phyloP scores from a whole-genome alignment of 73 alveolate genomes.

The Paramecium primaurelia region DNA sequence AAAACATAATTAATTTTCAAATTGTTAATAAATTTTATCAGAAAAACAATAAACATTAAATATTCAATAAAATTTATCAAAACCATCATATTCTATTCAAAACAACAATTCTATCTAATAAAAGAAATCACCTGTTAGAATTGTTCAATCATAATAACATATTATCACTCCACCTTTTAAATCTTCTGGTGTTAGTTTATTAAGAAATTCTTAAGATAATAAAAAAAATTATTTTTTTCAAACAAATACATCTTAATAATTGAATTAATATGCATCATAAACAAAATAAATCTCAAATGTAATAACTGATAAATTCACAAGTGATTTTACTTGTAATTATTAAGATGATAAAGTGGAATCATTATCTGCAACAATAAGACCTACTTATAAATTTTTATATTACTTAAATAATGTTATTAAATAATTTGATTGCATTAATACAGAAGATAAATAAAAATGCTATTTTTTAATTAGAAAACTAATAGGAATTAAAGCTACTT shows the following conservation, averaged over 20 bases:
- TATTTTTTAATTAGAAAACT: background rate
- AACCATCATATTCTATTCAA: background rate
- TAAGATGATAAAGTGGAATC: background rate
- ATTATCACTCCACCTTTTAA: background rate
- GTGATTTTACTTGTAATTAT: background rate
- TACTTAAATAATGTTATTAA: background rate
- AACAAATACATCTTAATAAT: background rate
- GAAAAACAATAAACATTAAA: background rate
- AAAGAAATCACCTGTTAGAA: background rate
- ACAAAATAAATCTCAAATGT: background rate
- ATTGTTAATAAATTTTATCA: background rate
- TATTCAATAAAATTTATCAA: background rate
- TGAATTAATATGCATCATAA: background rate
- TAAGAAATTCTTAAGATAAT: background rate
- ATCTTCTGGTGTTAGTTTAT: background rate
- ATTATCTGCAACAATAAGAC: background rate
- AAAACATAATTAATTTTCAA: background rate
- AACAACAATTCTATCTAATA: background rate
- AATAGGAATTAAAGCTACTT: background rate
- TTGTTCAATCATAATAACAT: background rate
- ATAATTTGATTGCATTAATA: background rate
- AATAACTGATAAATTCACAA: background rate
- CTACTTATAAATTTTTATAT: background rate
- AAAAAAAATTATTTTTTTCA: background rate
- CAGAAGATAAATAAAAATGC: background rate